Conservation (phyloP, 371 early-diverging fungal species). For the Smittium culicis region DNA sequence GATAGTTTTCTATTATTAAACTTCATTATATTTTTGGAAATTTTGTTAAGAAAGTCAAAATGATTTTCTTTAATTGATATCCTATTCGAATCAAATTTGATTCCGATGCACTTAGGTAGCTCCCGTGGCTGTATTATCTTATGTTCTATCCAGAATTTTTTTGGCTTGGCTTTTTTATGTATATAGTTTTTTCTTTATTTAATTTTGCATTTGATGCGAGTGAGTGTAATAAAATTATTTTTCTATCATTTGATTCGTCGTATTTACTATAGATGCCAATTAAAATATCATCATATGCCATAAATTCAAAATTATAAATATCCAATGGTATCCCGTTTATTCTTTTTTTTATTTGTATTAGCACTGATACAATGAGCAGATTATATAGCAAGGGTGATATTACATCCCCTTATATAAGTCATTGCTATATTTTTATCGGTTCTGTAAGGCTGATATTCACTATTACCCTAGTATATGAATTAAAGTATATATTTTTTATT, state of each 20-base stretch:
- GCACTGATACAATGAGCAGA: slow-evolving; percentile 10
- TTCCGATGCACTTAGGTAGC: not conserved
- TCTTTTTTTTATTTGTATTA: not conserved
- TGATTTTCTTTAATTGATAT: not conserved
- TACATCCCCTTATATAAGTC: slow-evolving; percentile 13
- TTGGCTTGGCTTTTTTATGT: no score
- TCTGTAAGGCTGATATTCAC: not conserved
- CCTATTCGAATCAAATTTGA: not conserved
- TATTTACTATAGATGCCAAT: not conserved
- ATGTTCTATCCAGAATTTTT: not conserved
- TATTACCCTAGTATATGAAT: not conserved
- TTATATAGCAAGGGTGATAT: slow-evolving; percentile 16
- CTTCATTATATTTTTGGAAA: not conserved
- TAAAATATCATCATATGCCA: slow-evolving; percentile 12
- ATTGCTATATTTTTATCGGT: slow-evolving; percentile 8
- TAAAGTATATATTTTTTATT: slow-evolving; percentile 1
- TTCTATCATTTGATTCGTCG: not conserved
- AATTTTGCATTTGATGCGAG: slow-evolving; percentile 10
- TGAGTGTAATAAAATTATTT: slow-evolving; percentile 4
- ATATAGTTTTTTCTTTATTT: slow-evolving; percentile 9
- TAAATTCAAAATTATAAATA: not conserved
- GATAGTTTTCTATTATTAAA: not conserved
- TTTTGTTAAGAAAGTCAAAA: not conserved
- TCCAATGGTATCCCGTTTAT: not conserved
- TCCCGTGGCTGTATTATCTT: not conserved